phyloP scores from a whole-genome alignment of 1,284 basidiomycete species.

The Schizophyllum commune region DNA sequence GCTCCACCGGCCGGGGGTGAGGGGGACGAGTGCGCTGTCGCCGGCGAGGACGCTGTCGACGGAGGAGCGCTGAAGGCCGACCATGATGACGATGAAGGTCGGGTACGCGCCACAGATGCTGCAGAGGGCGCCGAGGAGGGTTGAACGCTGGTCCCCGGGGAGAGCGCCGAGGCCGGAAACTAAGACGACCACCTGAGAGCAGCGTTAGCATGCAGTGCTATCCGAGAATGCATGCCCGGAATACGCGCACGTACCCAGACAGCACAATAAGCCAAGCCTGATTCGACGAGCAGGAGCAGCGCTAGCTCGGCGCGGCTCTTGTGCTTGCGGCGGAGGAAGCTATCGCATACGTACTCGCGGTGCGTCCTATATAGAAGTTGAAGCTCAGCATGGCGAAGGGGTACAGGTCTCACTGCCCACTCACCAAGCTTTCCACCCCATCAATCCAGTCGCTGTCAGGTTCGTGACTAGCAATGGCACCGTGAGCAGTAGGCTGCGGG shows the following conservation, averaged over 20 bases:
- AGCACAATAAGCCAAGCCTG: neutral
- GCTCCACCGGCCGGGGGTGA: neutral
- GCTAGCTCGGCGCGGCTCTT: neutral
- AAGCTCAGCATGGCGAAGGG: too few species aligned
- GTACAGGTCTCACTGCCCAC: neutral
- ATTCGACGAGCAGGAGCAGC: neutral
- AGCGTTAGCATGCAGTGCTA: too few species aligned
- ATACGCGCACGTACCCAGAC: too few species aligned
- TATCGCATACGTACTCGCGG: neutral
- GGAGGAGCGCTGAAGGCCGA: neutral
- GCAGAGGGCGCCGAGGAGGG: neutral
- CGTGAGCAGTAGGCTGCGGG: neutral
- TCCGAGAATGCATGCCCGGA: too few species aligned
- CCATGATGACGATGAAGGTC: neutral
- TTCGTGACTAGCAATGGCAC: neutral
- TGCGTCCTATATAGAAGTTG: neutral
- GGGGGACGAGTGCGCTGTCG: neutral
- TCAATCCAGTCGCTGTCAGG: neutral
- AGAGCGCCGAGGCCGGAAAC: too few species aligned
- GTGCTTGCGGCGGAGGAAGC: neutral
- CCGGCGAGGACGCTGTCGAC: neutral
- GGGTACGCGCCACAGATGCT: neutral
- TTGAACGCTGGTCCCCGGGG: neutral
- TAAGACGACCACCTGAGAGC: too few species aligned
- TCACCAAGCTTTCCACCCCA: neutral